Evolutionary conservation across 495 filamentous ascomycete species (phyloP), one percentile per base, ranked within the genome.

Genomic region (Opeltia flavorubescens): DNA sequence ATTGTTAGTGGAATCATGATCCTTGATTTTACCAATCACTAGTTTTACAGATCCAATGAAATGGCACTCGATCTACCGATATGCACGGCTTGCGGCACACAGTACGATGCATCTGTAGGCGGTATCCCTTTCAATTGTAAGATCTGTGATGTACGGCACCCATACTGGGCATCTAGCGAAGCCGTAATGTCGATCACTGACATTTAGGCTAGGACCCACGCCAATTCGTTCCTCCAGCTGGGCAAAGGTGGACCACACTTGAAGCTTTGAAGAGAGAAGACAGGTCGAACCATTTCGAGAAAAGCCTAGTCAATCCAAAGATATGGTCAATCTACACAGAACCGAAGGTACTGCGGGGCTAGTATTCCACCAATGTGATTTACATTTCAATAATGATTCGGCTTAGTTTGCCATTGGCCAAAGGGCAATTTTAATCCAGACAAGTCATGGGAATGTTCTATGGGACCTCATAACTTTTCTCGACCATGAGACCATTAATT

Each of bases 381-480:
- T 21, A 5, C 8, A 23, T 13, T 20, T 11, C 9, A n/a, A 21
- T 26, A 30, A 18, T 42, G 5, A 17, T 15, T 18, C 30, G 24
- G 23, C 31, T 44, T 9, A 65, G 62, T 66, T 82, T 48, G 83
- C 60, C 36, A 89, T 88, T 47, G 83, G 83, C 15, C 78, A 89
- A 56, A 71, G 84, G 11, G 76, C 75, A 39, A 71, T 87, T 30
- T 64, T 89, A 12, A 59, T 86, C 23, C 61, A 63, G 27, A 82
- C 76, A 0, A 65, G 68, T 0, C 17, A 57, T 0, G 80, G 80
- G 0, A 85, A 86, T 55, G 60, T 88, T 15, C 67, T 89, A 6
- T 89, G 83, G 83, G 84, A 88, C 59, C 73, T 80, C 51, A 62
- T 89, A 35, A 64, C 80, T 3, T 73, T 70, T 43, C 52, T 88